Conservation (phyloP, 2,329 filamentous ascomycete genomes). For the Coleophoma crateriformis region DNA sequence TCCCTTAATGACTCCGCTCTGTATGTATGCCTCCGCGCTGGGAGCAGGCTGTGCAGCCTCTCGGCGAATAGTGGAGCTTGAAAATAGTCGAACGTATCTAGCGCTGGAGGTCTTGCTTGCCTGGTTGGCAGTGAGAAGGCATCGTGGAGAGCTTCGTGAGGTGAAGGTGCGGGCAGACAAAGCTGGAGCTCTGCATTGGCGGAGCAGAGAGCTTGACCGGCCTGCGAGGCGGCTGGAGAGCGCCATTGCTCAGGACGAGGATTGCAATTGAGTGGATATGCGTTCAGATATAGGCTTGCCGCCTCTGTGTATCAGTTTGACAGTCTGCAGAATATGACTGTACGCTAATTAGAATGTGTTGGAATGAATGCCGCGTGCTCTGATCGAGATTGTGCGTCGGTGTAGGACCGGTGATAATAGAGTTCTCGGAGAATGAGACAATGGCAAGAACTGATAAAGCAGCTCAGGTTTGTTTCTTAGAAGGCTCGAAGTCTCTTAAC, state of each 20-base stretch:
- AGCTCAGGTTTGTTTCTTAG: conserved; percentile 10
- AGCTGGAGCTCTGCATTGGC: conserved; percentile 20
- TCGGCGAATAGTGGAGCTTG: conserved; percentile 17
- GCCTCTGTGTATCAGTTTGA: too few relatives aligned
- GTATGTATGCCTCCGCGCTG: conserved; percentile 79
- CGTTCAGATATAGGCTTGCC: too few relatives aligned
- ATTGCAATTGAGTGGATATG: conserved; percentile 13
- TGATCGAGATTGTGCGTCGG: not conserved
- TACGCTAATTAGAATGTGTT: too few relatives aligned
- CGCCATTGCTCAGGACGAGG: conserved; percentile 22
- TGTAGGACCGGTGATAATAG: not conserved
- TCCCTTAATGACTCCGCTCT: conserved; percentile 79
- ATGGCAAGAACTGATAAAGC: conserved; percentile 23
- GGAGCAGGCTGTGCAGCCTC: conserved; percentile 60
- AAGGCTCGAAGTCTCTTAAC: conserved; percentile 13
- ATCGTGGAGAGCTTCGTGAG: conserved; percentile 19
- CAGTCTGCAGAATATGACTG: too few relatives aligned
- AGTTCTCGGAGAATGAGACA: conserved; percentile 23
- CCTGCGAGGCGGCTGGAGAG: conserved; percentile 23
- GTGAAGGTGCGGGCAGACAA: conserved; percentile 20
- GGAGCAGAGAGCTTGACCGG: conserved; percentile 24
- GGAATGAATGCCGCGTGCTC: too few relatives aligned
- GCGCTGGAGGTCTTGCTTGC: conserved; percentile 16
- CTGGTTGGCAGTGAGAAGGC: conserved; percentile 15
- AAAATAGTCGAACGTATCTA: conserved; percentile 23